These are phyloP conservation scores for Naganishia cerealis DNA, from an alignment of 1,284 basidiomycete species.

Conservation along the genomic window DNA sequence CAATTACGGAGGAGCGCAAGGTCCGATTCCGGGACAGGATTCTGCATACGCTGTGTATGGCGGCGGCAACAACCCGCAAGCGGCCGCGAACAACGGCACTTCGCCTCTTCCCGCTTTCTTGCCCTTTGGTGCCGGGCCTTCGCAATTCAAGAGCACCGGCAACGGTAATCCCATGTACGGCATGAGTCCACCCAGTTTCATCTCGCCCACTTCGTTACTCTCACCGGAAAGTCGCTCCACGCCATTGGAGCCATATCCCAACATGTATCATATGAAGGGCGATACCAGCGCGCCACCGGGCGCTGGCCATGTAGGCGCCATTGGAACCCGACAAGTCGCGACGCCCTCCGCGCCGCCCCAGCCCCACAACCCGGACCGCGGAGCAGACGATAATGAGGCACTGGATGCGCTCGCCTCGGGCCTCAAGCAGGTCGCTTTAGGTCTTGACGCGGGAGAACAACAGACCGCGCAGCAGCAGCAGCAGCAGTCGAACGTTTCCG, in stretches of 20 bases:
- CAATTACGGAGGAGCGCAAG: slow-evolving; percentile 2
- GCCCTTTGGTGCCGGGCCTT: slow-evolving; percentile 26
- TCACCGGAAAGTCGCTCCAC: slow-evolving; percentile 25
- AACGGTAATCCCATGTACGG: neutral
- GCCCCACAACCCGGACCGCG: slow-evolving; percentile 8
- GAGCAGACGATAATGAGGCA: slow-evolving; percentile 23
- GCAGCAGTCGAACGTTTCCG: neutral
- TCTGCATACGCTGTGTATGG: slow-evolving; percentile 8
- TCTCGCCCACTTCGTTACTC: slow-evolving; percentile 31
- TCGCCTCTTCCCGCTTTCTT: slow-evolving; percentile 31
- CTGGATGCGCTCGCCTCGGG: slow-evolving; percentile 24
- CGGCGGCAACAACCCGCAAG: neutral
- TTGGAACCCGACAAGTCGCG: slow-evolving; percentile 15
- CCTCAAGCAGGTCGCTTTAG: slow-evolving; percentile 27
- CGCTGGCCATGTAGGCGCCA: slow-evolving; percentile 9
- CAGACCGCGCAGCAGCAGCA: neutral
- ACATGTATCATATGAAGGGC: slow-evolving; percentile 25
- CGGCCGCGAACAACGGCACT: slow-evolving; percentile 13
- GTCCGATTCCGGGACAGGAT: neutral
- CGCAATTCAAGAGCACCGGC: neutral
- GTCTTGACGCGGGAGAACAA: slow-evolving; percentile 22
- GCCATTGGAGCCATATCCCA: slow-evolving; percentile 14
- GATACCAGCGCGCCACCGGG: neutral
- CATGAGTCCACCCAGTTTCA: slow-evolving; percentile 28
- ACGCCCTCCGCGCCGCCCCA: too few relatives aligned